Base-by-base conservation (phyloP, 2,329 filamentous ascomycete species). In the Kalmusia sp. region DNA sequence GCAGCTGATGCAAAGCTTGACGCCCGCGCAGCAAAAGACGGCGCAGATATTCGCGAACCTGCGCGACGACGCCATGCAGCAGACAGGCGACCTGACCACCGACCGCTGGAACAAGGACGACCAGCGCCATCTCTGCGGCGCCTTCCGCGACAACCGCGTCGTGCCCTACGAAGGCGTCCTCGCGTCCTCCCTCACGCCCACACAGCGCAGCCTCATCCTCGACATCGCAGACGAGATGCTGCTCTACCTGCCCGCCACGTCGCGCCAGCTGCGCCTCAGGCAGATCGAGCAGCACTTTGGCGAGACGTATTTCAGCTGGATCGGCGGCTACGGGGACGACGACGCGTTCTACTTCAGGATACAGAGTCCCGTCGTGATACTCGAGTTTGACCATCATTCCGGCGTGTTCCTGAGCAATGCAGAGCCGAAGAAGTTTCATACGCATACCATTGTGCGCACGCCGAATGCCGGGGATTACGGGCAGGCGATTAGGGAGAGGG, bases 291-390 rank as follows among this genome's bases (percentile, higher is more conserved):
- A 71, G 3, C 82, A 84, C 69, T 84, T 88, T 51, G 64, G 75
- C n/a, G 88, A 92, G 77, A 93, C 89, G 4, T 90, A 90, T 65
- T 93, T 91, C 68, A 84, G 83, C 68, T 93, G 90, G 89, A 92
- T 93, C 49, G 90, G 90, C 3, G 85, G 84, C 0, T 89, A 78
- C 55, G 84, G 80, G 0, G 80, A 90, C 46, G 74, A 83, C 0
- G 89, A 92, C 68, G 79, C 90, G 0, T 93, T 91, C 64, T 93
- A 93, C 72, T 93, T 87, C 64, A 82, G 90, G 0, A 82, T 93
- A 3, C 90, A 93, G 72, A 91, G 85, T 59, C 89, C 89, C 0
- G 89, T 93, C 0, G 78, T 91, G 0, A 77, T 93, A 2, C 78
- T 88, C 46, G 90, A 93, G 78, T 90, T 93, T 63, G 90, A 93